Base-by-base conservation (phyloP, 768 basidiomycete species). In the Lentinula lateritia region DNA sequence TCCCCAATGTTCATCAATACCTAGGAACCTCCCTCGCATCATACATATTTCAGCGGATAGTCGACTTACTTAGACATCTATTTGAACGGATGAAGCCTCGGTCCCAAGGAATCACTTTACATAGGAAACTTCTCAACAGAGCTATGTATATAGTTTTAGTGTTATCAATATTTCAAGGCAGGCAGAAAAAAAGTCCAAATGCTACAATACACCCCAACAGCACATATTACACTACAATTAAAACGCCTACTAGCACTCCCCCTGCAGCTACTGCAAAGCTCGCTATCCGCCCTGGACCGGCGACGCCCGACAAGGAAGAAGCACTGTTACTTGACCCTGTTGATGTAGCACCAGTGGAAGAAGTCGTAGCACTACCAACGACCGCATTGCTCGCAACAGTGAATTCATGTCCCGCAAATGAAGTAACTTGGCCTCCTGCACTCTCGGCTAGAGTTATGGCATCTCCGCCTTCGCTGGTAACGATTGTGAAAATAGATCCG, bases 401-500 rank as follows among this genome's bases (percentile, higher is more conserved):
- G 68, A 72, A 75, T n/a, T 69, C 65, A 3, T 71, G 69, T 36
- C 78, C 78, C 13, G 69, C 76, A 62, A 75, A 72, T 18, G 73
- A 70, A 34, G 78, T 79, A 16, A 68, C 64, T 8, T 69, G 66
- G 3, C 74, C 74, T 6, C 62, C 70, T 36, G 72, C 73, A 55
- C 70, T 68, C 7, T 65, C 59, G n/a, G 77, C 77, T 20, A 81
- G 70, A 2, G 78, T 80, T 60, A 78, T 66, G 2, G 76, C 79
- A 45, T 71, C 62, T 16, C 77, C 78, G 6, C 76, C 80, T n/a
- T 65, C 70, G 35, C 74, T 75, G 9, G 73, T 75, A 28, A 79
- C 66, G 50, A 79, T 64, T 20, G 72, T 79, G 46, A 69, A 70
- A 1, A 67, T 72, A 9, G 56, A 61, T 10, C 75, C 77, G 16